These are phyloP conservation scores for Sungouiozyma intestinalis DNA, from an alignment of 805 yeast species.

Conservation along the genomic window DNA sequence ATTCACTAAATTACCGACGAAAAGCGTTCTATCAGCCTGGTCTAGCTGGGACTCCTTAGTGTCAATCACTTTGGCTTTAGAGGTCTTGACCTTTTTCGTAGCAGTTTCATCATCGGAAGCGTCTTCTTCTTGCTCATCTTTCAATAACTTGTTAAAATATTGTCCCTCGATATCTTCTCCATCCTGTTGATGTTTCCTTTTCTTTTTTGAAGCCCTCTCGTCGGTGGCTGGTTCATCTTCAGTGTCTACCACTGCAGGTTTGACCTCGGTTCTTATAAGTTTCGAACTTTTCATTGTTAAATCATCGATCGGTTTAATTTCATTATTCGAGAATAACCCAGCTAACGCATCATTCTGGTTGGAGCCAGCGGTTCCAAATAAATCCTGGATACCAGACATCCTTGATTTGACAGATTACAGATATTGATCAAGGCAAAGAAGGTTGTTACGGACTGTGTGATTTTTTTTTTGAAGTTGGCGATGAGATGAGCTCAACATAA, in stretches of 20 bases:
- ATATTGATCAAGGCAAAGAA: not conserved
- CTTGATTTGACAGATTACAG: not conserved
- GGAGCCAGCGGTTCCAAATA: slow-evolving; percentile 27
- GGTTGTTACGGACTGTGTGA: too few species aligned
- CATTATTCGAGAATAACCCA: slow-evolving; percentile 29
- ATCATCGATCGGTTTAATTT: slow-evolving; percentile 39
- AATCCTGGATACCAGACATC: slow-evolving; percentile 19
- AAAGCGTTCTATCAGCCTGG: slow-evolving; percentile 76
- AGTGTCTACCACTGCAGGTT: slow-evolving; percentile 8
- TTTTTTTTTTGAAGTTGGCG: slow-evolving; percentile 3
- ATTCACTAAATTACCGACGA: slow-evolving; percentile 76
- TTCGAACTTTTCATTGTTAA: slow-evolving; percentile 7
- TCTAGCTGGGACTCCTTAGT: slow-evolving; percentile 62
- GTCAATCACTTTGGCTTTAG: slow-evolving; percentile 40
- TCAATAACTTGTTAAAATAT: slow-evolving; percentile 42
- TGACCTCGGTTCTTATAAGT: slow-evolving; percentile 13
- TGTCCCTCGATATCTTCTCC: slow-evolving; percentile 43
- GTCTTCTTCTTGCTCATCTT: slow-evolving; percentile 24
- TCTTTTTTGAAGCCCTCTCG: slow-evolving; percentile 1
- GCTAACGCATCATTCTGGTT: slow-evolving; percentile 27
- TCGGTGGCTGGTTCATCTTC: slow-evolving; percentile 2
- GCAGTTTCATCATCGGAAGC: slow-evolving; percentile 13
- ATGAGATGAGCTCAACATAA: slow-evolving; percentile 15
- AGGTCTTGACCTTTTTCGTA: slow-evolving; percentile 21
- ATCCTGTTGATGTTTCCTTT: slow-evolving; percentile 9